Base-by-base conservation (phyloP, 2,329 filamentous ascomycete species). In the Colletotrichum falcatum region DNA sequence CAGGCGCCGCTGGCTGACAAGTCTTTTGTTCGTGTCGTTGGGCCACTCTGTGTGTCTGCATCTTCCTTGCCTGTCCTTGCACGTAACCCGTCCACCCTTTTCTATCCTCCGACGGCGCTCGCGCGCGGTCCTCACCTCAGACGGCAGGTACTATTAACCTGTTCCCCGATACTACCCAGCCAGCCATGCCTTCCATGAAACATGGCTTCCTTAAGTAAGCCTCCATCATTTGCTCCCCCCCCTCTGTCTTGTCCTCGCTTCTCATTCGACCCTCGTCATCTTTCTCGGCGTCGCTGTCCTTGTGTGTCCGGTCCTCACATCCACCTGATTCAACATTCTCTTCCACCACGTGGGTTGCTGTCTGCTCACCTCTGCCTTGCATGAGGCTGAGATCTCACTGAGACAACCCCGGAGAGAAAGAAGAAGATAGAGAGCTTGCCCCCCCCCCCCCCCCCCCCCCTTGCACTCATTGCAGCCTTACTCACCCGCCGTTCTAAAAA, bases 121-220 rank as follows among this genome's bases (percentile, higher is more conserved):
- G 46, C 48, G 46, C 55, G 53, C 61, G 46, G 54, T 46, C 56
- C 66, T 53, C 44, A 51, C 33, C 48, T n/a, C 37, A 58, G 56
- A 37, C 35, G 28, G 64, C 64, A 67, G 64, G 53, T 59, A 70
- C 61, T 39, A 66, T 66, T 70, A 42, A 67, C 64, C 54, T 59
- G 53, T 30, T 62, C 58, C 56, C 58, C 23, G 51, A 67, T 59
- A 51, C 53, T 42, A 26, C 58, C 64, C 58, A 59, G 28, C 58
- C 53, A 28, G 64, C 53, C 58, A 63, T 70, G 68, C 44, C 67
- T 46, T 67, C 51, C 44, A 33, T 70, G 68, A 70, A 67, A 70
- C 68, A 70, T 70, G 68, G 68, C 68, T 54, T 70, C 68, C 64
- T 70, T 70, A 59, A 70, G 68, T 70, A 70, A 70, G 68, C 68